Evolutionary conservation across 208 protist species (phyloP), one percentile per base, ranked within the genome.

Genomic region (Zelonia costaricensis): DNA sequence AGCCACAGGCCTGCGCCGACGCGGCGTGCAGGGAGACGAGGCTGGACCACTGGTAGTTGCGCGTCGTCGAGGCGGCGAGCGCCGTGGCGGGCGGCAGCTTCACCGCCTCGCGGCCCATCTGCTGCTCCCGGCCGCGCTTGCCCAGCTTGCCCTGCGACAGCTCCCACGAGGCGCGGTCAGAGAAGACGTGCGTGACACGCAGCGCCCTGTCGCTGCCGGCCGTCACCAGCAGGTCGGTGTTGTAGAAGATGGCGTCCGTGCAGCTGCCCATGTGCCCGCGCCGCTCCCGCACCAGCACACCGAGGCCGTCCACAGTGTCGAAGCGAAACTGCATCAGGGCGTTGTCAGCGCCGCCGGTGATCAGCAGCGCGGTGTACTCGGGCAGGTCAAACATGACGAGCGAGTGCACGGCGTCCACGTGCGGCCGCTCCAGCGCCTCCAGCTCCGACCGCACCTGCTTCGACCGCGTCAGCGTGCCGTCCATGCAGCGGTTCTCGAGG

Each of bases 271-370:
- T 84, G 70, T 97, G 92, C 13, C 92, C 92, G 38, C 89, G 83
- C 22, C 92, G 87, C 76, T 95, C 86, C 16, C 90, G 84, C 53
- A 94, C 73, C 22, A 96, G 52, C 31, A 85, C 49, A 2, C 88
- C 88, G 28, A 84, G 71, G 13, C 86, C 86, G 47, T 95, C 88
- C 12, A 95, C 84, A 0, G 88, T 96, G 76, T 96, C 89, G 73
- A 97, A 94, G 63, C 86, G 83, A 74, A 94, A 97, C 58, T 94
- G 86, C 71, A 88, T 67, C 12, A 97, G 57, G 16, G 85, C 75
- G 77, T 97, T 97, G 70, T 97, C 92, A 13, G 77, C 84, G 33
- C 88, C 82, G n/a, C 76, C 86, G n/a, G 84, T 92, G 27, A 94
- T 69, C 36, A 97, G 75, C 42, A 91, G 57, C 25, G 82, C 39